Evolutionary conservation across 768 basidiomycete species (phyloP), one percentile per base, ranked within the genome.

Genomic region (Mycena sanguinolenta): DNA sequence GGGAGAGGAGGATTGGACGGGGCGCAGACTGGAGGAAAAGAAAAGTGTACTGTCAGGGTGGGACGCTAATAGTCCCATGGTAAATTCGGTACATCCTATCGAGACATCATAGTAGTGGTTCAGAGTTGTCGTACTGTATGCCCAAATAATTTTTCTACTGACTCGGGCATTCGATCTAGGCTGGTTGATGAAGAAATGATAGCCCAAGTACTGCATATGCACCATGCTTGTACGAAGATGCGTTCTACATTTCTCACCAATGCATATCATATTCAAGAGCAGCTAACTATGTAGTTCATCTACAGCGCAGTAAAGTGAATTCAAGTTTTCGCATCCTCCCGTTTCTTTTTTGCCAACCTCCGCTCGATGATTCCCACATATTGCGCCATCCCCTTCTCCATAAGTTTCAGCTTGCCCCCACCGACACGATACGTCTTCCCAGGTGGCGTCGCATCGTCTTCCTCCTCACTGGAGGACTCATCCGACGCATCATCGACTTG

Each of bases 1-100:
- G 83, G 81, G 0, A 9, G 86, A 86, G 57, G 87, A 87, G 58
- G 86, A 87, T 21, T 84, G 83, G 86, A 84, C 82, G 23, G 84
- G 82, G 3, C 76, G 79, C 65, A 78, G 82, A 71, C 70, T 82
- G 54, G 83, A 81, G 53, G 80, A 80, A 70, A 82, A 76, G 77
- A 85, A 80, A 74, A 78, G 74, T 34, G 77, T 69, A 34, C 60
- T 85, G 50, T 70, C 72, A 34, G 71, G 63, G n/a, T 78, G 78
- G 80, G 71, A 74, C 62, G 39, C 39, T 39, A 70, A 28, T 63
- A 66, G 67, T 23, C 71, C 68, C 32, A 44, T 70, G 57, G 71
- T 73, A 2, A 66, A 73, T 34, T 55, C 68, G 4, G 65, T 70
- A 16, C 55, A 59, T 50, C 32, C 55, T 12, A 59, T 69, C 30